phyloP scores from a whole-genome alignment of 257 asterid genomes.

The Ophiorrhiza pumila region DNA sequence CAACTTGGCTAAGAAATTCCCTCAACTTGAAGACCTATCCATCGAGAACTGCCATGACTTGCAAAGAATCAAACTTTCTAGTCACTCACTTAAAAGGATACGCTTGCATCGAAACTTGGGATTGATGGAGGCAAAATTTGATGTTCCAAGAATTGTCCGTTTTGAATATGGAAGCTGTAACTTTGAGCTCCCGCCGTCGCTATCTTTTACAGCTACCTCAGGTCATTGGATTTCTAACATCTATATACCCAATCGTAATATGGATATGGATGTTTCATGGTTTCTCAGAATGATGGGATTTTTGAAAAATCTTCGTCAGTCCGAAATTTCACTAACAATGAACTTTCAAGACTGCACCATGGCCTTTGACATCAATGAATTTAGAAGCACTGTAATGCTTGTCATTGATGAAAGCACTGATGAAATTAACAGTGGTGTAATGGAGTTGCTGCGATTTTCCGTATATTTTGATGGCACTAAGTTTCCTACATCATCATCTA shows the following conservation, averaged over 20 bases:
- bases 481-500: neutral
- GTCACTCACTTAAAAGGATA: neutral
- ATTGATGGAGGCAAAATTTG: neutral
- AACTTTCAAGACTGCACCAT: neutral
- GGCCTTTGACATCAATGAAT: neutral
- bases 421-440: neutral
- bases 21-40: neutral
- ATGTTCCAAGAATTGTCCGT: neutral
- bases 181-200: no score
- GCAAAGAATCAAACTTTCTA: neutral
- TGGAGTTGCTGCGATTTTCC: neutral
- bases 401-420: no score
- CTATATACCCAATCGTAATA: no score
- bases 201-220: neutral
- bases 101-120: no score
- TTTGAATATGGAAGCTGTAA: neutral
- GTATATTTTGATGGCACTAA: neutral
- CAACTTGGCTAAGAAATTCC: neutral
- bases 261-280: neutral
- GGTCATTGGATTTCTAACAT: neutral
- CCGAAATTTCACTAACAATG: neutral
- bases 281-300: neutral
- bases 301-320: neutral
- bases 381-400: neutral
- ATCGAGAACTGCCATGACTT: neutral